Evolutionary conservation across 306 rosid species (phyloP).

Genomic region (Vachellia pachyceras): DNA sequence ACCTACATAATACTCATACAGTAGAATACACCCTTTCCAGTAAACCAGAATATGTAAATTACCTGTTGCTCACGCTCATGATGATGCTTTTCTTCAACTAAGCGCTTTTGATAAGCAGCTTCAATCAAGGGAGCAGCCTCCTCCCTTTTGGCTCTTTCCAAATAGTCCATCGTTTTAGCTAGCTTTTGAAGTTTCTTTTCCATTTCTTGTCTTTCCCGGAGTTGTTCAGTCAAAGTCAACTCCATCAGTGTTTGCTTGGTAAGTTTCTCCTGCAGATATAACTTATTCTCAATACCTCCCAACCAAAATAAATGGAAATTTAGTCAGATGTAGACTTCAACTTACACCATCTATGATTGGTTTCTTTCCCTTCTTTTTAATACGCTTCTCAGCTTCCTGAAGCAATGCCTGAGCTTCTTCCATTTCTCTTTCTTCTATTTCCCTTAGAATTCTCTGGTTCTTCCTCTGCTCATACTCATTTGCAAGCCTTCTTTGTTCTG

Average conservation of each 20-base stretch:
- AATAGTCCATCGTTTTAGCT: slow-evolving; percentile 85
- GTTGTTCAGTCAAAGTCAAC: slow-evolving; percentile 77
- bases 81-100: slow-evolving; percentile 76
- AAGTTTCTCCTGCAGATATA: slow-evolving; percentile 59
- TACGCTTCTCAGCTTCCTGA: slow-evolving; percentile 64
- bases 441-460: slow-evolving; percentile 65
- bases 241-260: slow-evolving; percentile 72
- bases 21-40: neutral
- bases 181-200: slow-evolving; percentile 86
- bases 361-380: slow-evolving; percentile 69
- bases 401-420: slow-evolving; percentile 73
- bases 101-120: slow-evolving; percentile 81
- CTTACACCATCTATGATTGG: slow-evolving; percentile 77
- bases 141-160: slow-evolving; percentile 96
- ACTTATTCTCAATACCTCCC: slow-evolving; percentile 27
- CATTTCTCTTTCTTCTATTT: slow-evolving; percentile 77
- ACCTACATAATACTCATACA: neutral
- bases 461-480: slow-evolving; percentile 72
- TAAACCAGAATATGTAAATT: slow-evolving; percentile 4
- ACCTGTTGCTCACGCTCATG: slow-evolving; percentile 92
- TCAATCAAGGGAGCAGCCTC: slow-evolving; percentile 90
- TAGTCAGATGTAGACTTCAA: slow-evolving; percentile 25
- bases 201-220: slow-evolving; percentile 90
- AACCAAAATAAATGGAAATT: slow-evolving; percentile 17
- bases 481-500: slow-evolving; percentile 80